Conservation (phyloP, 305 asterid genomes). For the Ilex paraguariensis region DNA sequence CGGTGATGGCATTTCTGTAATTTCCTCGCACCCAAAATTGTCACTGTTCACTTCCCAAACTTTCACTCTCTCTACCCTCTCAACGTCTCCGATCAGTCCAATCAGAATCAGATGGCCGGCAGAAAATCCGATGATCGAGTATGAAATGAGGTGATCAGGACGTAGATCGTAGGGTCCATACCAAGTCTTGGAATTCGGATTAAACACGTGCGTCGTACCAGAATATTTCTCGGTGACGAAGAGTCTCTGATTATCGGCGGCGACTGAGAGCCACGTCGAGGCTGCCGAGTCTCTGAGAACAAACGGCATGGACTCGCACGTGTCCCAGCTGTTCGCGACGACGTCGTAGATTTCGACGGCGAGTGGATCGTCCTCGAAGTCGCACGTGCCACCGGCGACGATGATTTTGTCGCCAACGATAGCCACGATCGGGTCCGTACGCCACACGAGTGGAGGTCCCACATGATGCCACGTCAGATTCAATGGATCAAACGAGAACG, state of each 20-base stretch:
- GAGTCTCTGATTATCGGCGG: slow-evolving; percentile 39
- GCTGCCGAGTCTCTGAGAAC: slow-evolving; percentile 36
- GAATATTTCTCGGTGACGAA: slow-evolving; percentile 42
- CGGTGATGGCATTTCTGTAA: slow-evolving; percentile 59
- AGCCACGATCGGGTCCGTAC: slow-evolving; percentile 60
- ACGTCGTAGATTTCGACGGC: slow-evolving; percentile 61
- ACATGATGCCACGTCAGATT: slow-evolving; percentile 46
- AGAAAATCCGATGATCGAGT: slow-evolving; percentile 35
- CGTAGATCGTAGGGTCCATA: slow-evolving; percentile 25
- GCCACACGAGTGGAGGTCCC: slow-evolving; percentile 48
- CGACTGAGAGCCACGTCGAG: slow-evolving; percentile 44
- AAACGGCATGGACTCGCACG: slow-evolving; percentile 49
- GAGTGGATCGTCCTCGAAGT: slow-evolving; percentile 53
- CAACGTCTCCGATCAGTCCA: slow-evolving; percentile 26
- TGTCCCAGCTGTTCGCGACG: slow-evolving; percentile 27
- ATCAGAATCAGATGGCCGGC: slow-evolving; percentile 25
- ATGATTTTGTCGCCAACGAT: slow-evolving; percentile 44
- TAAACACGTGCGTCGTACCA: slow-evolving; percentile 44
- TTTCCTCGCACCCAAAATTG: slow-evolving; percentile 30
- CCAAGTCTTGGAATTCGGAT: slow-evolving; percentile 45
- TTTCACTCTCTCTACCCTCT: slow-evolving; percentile 30
- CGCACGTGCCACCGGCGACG: slow-evolving; percentile 71
- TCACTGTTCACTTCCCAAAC: slow-evolving; percentile 37
- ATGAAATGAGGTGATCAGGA: slow-evolving; percentile 27
- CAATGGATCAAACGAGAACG: slow-evolving; percentile 53